Evolutionary conservation across 2,329 filamentous ascomycete species (phyloP), one percentile per base, ranked within the genome.

Genomic region (Fusarium coicis): DNA sequence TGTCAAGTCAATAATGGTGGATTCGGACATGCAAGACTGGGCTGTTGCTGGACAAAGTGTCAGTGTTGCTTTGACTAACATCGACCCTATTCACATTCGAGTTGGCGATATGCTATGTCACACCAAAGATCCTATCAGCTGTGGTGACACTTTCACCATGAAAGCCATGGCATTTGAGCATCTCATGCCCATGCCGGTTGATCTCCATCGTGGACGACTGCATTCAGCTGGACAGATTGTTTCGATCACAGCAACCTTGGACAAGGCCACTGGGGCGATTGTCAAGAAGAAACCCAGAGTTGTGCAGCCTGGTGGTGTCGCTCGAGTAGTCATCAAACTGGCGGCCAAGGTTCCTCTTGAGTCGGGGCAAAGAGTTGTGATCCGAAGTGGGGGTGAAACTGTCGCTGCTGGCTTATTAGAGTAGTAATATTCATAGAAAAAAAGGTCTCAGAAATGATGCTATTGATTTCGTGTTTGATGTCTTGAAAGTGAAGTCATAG

Each of bases 101-200:
- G 88, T 93, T 12, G 96, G 96, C 26, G 95, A 98, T 78, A 93
- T 98, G 23, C 83, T 97, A n/a, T 97, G 95, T 83, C 87, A 89
- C 53, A 87, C 90, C 1, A 86, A 87, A 3, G 83, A 88, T 4
- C 92, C 94, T 0, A 91, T 97, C 39, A 83, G 86, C 32, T 93
- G 92, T 66, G 85, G 94, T 66, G 92, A 92, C 64, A 88, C 86
- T 0, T 95, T 98, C 77, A 93, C 90, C 4, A 90, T 93, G 68
- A 97, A 97, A 82, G 91, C 96, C 16, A 87, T 98, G 63, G 94
- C 95, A 0, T 97, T 98, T 77, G 94, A 97, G 68, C 92, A 96
- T 71, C 83, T 99, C 21, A 92, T 95, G 83, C 96, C 96, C 0
- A 96, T 96, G 90, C 90, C 90, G 30, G 90, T 98, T 15, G 96